phyloP scores from a whole-genome alignment of 306 rosid species.

The apple (Malus domestica) region DNA sequence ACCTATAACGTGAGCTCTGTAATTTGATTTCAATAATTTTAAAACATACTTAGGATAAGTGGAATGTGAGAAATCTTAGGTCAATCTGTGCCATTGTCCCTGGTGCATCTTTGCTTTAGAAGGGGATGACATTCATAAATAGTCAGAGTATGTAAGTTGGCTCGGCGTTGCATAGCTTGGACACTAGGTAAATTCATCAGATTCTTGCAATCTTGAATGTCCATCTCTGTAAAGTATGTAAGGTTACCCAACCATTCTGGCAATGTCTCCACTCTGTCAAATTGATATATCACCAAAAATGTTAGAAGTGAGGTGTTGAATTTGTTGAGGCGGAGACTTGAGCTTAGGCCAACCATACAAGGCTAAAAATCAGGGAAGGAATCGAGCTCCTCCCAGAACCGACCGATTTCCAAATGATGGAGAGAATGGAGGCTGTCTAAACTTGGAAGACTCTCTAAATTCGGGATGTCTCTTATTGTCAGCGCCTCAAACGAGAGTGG shows the following conservation, averaged over 20 bases:
- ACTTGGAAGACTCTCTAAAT: too few relatives aligned
- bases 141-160: rapidly evolving
- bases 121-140: rapidly evolving
- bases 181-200: background rate
- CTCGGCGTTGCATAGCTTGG: background rate
- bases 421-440: too few relatives aligned
- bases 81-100: background rate
- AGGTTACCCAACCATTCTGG: background rate
- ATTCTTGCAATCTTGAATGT: rapidly evolving
- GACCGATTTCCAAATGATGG: rapidly evolving
- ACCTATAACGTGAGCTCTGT: too few relatives aligned
- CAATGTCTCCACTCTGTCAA: background rate
- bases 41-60: rapidly evolving
- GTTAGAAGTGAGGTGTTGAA: background rate
- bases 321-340: background rate
- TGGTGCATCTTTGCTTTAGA: background rate
- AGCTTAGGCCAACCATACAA: background rate
- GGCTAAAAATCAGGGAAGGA: background rate
- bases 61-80: background rate
- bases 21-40: too few relatives aligned
- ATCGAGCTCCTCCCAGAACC: background rate
- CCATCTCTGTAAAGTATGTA: rapidly evolving
- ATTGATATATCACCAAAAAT: rapidly evolving
- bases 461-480: rapidly evolving
- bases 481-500: too few relatives aligned